Conservation (phyloP, 2,329 filamentous ascomycete species). For the Periconia sp. region DNA sequence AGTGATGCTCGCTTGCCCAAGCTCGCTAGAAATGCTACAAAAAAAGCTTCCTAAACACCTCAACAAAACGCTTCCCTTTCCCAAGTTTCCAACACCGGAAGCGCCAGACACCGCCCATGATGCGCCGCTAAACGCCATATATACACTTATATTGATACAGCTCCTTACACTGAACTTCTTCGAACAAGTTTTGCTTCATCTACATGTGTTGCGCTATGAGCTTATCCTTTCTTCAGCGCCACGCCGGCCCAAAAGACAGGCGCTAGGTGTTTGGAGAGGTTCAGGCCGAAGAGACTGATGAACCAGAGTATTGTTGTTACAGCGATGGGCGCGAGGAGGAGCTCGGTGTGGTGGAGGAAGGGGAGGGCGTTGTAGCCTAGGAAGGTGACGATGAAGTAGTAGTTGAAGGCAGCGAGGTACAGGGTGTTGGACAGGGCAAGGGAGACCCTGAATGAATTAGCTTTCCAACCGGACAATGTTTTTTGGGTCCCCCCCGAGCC, state of each 20-base stretch:
- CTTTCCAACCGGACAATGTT: not conserved
- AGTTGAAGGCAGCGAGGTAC: conserved; percentile 68
- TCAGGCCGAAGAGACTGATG: conserved; percentile 58
- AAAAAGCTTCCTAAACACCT: too few species aligned
- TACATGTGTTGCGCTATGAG: not conserved
- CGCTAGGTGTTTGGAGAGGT: conserved; percentile 57
- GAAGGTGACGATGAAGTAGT: conserved; percentile 73
- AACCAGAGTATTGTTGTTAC: conserved; percentile 66
- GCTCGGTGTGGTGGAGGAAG: conserved; percentile 70
- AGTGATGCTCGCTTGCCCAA: too few species aligned
- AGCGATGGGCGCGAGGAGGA: conserved; percentile 67
- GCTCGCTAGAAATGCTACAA: too few species aligned
- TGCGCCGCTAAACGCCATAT: too few species aligned
- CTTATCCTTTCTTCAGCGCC: conserved; percentile 47
- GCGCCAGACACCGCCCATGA: too few species aligned
- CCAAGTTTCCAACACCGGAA: too few species aligned
- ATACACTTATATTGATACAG: too few species aligned
- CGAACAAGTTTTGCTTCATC: not conserved
- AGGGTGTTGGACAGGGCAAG: conserved; percentile 69
- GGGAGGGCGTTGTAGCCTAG: conserved; percentile 72
- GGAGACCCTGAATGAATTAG: conserved; percentile 49
- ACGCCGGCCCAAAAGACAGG: conserved; percentile 59
- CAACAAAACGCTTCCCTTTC: too few species aligned
- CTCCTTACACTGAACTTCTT: too few species aligned
- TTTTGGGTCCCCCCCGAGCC: too few species aligned